Conservation (phyloP, 257 asterid genomes). For the Hygrophila difformis region DNA sequence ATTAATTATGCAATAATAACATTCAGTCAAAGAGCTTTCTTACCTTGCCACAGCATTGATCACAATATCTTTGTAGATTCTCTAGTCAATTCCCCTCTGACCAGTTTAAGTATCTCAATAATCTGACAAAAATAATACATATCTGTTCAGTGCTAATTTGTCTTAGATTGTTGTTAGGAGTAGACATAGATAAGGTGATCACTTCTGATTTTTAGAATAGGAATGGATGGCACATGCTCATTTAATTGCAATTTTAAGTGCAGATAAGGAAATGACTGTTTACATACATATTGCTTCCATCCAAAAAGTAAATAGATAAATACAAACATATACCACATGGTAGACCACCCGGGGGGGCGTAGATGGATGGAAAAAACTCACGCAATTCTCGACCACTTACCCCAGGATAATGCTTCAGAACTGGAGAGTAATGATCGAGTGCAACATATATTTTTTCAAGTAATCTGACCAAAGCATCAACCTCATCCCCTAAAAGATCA, state of each 20-base stretch:
- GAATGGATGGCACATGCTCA: no score
- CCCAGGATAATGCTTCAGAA: slow-evolving; percentile 89
- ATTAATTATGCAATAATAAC: neutral
- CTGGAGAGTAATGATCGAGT: slow-evolving; percentile 84
- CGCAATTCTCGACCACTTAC: slow-evolving; percentile 26
- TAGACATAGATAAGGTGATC: no score
- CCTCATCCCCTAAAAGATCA: slow-evolving; percentile 94
- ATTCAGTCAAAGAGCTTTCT: slow-evolving; percentile 9
- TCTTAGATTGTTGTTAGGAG: neutral
- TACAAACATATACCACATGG: no score
- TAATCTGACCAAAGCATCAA: slow-evolving; percentile 55
- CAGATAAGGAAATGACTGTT: no score
- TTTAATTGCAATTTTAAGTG: no score
- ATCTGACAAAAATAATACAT: slow-evolving; percentile 31
- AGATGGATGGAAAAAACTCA: no score
- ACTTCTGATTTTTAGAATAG: no score
- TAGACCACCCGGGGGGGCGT: no score
- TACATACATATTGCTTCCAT: no score
- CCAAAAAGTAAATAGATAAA: no score
- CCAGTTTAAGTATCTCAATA: slow-evolving; percentile 63
- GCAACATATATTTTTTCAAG: slow-evolving; percentile 73
- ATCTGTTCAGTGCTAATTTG: no score
- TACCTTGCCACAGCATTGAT: slow-evolving; percentile 22
- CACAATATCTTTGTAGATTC: slow-evolving; percentile 36
- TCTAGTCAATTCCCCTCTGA: slow-evolving; percentile 77